phyloP scores from a whole-genome alignment of 2,329 filamentous ascomycete species.

The Aspergillus sclerotialis region DNA sequence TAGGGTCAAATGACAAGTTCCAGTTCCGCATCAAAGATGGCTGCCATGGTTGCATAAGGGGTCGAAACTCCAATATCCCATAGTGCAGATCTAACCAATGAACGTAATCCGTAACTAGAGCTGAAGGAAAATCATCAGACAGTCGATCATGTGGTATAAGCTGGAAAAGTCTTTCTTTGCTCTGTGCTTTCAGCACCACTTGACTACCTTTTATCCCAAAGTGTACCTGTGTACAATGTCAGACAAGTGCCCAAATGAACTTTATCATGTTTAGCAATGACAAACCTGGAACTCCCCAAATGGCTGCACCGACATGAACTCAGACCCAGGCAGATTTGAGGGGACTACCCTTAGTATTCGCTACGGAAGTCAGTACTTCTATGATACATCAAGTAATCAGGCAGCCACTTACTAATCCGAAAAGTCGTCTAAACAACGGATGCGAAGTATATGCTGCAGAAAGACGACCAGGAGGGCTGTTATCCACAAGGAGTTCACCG shows the following conservation, averaged over 20 bases:
- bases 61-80: constrained; percentile 3
- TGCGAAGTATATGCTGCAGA: no score
- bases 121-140: constrained; percentile 18
- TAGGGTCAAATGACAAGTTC: constrained; percentile 18
- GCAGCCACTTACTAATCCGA: no score
- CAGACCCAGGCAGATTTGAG: constrained; percentile 27
- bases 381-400: no score
- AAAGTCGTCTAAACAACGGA: no score
- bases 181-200: constrained; percentile 7
- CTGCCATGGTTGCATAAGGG: constrained; percentile 20
- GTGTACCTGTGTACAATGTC: constrained; percentile 13
- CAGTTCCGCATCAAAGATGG: constrained; percentile 17
- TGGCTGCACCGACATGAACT: constrained; percentile 22
- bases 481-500: no score
- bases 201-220: constrained; percentile 12
- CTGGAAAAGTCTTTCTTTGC: constrained; percentile 3
- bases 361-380: no score
- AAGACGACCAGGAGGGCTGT: no score
- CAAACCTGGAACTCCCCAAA: constrained; percentile 18
- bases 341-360: constrained; percentile 23
- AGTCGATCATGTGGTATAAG: constrained; percentile 23
- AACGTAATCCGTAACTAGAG: neutral
- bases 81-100: neutral
- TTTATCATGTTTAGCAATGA: neutral
- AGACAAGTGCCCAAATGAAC: constrained; percentile 2